Evolutionary conservation across 2,329 filamentous ascomycete species (phyloP).

Genomic region (Penicillium concentricum): DNA sequence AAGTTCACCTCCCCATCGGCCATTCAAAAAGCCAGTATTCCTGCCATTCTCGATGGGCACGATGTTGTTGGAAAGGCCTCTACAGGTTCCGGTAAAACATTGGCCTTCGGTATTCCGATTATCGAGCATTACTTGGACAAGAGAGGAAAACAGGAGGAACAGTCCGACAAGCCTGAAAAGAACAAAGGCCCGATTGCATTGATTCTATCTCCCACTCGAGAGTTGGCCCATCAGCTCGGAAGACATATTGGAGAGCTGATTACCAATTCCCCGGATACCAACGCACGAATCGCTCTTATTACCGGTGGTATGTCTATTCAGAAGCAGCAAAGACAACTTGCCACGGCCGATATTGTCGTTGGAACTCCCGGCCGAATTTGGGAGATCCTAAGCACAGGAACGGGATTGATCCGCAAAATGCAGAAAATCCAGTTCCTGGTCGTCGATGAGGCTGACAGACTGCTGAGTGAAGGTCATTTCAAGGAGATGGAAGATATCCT

Average conservation of each 20-base stretch:
- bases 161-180: conserved; percentile 42
- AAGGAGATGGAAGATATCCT: conserved; percentile 91
- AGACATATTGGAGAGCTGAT: conserved; percentile 78
- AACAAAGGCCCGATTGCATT: conserved; percentile 63
- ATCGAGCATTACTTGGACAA: conserved; percentile 74
- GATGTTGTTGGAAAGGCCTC: conserved; percentile 96
- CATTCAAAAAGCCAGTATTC: conserved; percentile 79
- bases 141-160: conserved; percentile 35
- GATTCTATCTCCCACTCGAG: conserved; percentile 86
- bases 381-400: conserved; percentile 82
- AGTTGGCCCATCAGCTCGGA: conserved; percentile 87
- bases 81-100: conserved; percentile 93
- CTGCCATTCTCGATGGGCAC: conserved; percentile 75
- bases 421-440: conserved; percentile 78
- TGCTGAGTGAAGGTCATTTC: conserved; percentile 91
- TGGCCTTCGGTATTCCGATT: conserved; percentile 93
- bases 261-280: conserved; percentile 60
- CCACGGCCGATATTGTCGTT: conserved; percentile 86
- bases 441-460: conserved; percentile 88
- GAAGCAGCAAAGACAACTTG: conserved; percentile 85
- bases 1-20: conserved; percentile 77
- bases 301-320: conserved; percentile 92
- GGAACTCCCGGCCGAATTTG: conserved; percentile 89
- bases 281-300: conserved; percentile 70
- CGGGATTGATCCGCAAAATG: conserved; percentile 67